Conservation (phyloP, 2,329 filamentous ascomycete species). For the Teratosphaeria destructans region DNA sequence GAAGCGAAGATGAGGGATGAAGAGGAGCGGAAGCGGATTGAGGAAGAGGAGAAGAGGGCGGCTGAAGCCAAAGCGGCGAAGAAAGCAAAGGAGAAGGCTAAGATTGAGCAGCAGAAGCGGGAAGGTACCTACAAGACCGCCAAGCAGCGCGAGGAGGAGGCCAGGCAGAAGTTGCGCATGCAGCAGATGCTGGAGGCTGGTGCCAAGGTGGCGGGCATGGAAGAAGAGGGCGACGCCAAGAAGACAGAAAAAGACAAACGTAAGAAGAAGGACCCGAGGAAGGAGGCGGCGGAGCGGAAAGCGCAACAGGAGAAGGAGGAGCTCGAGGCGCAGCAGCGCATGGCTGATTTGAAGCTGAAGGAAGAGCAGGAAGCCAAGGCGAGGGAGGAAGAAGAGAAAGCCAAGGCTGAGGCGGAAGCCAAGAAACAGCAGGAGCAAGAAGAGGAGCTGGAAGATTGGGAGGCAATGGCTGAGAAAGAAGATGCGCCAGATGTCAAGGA, state of each 20-base stretch:
- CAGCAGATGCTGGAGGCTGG: conserved; percentile 77
- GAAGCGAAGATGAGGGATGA: conserved; percentile 58
- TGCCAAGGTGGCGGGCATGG: conserved; percentile 48
- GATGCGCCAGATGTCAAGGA: conserved; percentile 78
- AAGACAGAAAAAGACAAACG: conserved; percentile 68
- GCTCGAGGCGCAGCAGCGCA: conserved; percentile 47
- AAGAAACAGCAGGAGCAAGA: conserved; percentile 52
- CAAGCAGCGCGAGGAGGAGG: conserved; percentile 73
- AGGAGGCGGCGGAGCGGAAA: conserved; percentile 46
- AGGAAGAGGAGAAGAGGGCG: conserved; percentile 59
- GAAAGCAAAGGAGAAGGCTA: conserved; percentile 81
- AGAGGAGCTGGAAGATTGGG: conserved; percentile 71
- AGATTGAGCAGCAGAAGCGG: conserved; percentile 76
- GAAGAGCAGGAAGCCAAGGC: conserved; percentile 65
- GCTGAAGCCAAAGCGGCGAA: conserved; percentile 66
- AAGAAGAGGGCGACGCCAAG: conserved; percentile 56
- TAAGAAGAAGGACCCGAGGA: conserved; percentile 64
- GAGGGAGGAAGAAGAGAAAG: conserved; percentile 67
- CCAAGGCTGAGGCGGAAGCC: conserved; percentile 57
- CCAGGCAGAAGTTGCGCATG: conserved; percentile 65
- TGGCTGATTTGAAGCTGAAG: conserved; percentile 41
- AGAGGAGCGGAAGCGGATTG: conserved; percentile 52
- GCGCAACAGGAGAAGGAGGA: conserved; percentile 31
- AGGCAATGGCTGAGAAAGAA: conserved; percentile 64
- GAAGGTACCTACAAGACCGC: conserved; percentile 81